These are phyloP conservation scores for Choiromyces venosus DNA, from an alignment of 495 filamentous ascomycete species.

Conservation along the genomic window DNA sequence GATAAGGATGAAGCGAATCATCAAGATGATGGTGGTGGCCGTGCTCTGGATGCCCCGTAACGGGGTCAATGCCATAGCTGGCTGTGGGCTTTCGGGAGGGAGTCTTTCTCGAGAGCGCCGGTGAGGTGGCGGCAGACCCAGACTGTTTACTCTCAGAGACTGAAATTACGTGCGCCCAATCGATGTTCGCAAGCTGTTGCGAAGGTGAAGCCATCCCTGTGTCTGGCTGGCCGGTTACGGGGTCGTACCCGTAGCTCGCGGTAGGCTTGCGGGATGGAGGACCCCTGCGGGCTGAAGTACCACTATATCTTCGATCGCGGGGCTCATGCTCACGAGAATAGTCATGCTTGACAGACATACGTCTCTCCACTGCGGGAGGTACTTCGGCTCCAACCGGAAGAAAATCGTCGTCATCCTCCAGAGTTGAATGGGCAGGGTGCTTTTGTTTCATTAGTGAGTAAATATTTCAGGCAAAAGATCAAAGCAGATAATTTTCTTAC, in stretches of 20 bases:
- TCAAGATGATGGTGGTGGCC: conserved; percentile 22
- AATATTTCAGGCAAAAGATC: not conserved
- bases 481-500: conserved; percentile 12
- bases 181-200: conserved; percentile 21
- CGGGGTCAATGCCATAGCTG: conserved; percentile 43
- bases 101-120: conserved; percentile 43
- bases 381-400: conserved; percentile 34
- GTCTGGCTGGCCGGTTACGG: conserved; percentile 38
- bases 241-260: conserved; percentile 43
- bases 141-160: conserved; percentile 27
- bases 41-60: conserved; percentile 39
- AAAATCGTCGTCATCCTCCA: conserved; percentile 33
- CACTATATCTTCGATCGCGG: conserved; percentile 14
- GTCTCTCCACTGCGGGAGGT: conserved; percentile 32
- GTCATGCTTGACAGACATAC: conserved; percentile 36
- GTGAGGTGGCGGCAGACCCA: conserved; percentile 10
- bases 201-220: conserved; percentile 16
- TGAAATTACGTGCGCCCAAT: conserved; percentile 29
- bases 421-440: conserved; percentile 31
- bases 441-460: conserved; percentile 10
- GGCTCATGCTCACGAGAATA: conserved; percentile 25
- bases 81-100: conserved; percentile 47
- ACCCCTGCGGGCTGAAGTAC: conserved; percentile 18
- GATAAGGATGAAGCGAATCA: not conserved
- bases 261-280: conserved; percentile 47